Conservation (phyloP, 2,329 filamentous ascomycete genomes). For the Pseudogymnoascus sp. region DNA sequence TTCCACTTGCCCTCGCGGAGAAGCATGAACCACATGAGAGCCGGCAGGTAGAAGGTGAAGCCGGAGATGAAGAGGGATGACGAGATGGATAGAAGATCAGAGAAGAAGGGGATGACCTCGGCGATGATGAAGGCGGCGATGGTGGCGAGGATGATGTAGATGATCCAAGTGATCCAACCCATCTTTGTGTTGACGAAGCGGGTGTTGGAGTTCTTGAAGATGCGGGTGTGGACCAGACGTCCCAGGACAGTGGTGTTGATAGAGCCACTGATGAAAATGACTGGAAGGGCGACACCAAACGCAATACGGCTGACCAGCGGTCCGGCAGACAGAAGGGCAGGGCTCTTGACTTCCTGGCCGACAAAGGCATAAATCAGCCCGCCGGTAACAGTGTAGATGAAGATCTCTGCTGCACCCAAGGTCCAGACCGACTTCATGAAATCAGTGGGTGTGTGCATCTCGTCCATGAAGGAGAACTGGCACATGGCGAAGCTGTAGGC, state of each 20-base stretch:
- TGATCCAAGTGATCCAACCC: slow-evolving; percentile 33
- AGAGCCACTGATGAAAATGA: slow-evolving; percentile 54
- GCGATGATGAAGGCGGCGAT: slow-evolving; percentile 48
- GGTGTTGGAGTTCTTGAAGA: slow-evolving; percentile 20
- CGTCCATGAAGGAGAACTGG: slow-evolving; percentile 26
- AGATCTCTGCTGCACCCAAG: slow-evolving; percentile 43
- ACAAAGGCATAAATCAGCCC: slow-evolving; percentile 53
- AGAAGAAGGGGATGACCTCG: slow-evolving; percentile 49
- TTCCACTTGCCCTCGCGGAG: slow-evolving; percentile 23
- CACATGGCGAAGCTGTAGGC: slow-evolving; percentile 39
- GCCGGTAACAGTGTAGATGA: slow-evolving; percentile 49
- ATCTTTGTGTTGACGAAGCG: slow-evolving; percentile 21
- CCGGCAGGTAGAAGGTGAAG: slow-evolving; percentile 24
- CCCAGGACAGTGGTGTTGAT: slow-evolving; percentile 48
- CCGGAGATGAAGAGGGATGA: slow-evolving; percentile 22
- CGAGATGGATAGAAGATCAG: slow-evolving; percentile 35
- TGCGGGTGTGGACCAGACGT: slow-evolving; percentile 22
- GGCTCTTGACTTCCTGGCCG: slow-evolving; percentile 45
- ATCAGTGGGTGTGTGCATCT: slow-evolving; percentile 30
- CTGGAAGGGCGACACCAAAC: slow-evolving; percentile 52
- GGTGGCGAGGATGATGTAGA: slow-evolving; percentile 37
- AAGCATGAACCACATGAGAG: slow-evolving; percentile 24
- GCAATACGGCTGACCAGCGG: slow-evolving; percentile 45
- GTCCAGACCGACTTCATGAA: slow-evolving; percentile 34
- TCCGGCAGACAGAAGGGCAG: slow-evolving; percentile 49